These are phyloP conservation scores for Dalbergia cochinchinensis DNA, from an alignment of 306 rosid species.

Conservation along the genomic window DNA sequence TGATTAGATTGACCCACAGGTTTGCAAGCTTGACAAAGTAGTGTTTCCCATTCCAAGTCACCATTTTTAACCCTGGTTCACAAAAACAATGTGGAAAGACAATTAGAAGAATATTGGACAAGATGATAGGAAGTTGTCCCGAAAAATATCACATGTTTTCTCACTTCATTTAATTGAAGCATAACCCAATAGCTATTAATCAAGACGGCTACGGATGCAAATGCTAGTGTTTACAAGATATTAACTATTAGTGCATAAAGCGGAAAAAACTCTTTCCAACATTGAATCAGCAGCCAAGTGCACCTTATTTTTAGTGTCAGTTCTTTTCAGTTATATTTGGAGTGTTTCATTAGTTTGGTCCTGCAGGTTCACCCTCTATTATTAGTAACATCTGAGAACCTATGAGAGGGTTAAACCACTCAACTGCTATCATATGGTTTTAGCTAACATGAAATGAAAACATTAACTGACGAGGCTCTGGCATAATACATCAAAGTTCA, in stretches of 20 bases:
- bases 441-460: conserved; percentile 14
- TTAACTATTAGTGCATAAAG: background rate
- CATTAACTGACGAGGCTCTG: conserved; percentile 11
- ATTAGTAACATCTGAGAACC: conserved; percentile 17
- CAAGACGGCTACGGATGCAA: background rate
- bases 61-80: conserved; percentile 74
- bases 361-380: conserved; percentile 1
- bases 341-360: conserved; percentile 22
- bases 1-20: conserved; percentile 83
- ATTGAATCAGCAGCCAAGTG: conserved; percentile 27
- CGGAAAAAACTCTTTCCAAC: conserved; percentile 22
- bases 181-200: conserved; percentile 13
- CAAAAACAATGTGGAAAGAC: conserved; percentile 24
- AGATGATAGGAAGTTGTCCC: conserved; percentile 22
- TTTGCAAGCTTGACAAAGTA: conserved; percentile 76
- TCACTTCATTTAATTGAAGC: conserved; percentile 24
- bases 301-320: conserved; percentile 7
- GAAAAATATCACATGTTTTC: conserved; percentile 23
- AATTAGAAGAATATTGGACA: conserved; percentile 7
- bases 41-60: conserved; percentile 76
- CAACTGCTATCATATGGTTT: conserved; percentile 1
- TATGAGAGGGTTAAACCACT: conserved; percentile 28
- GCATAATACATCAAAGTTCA: conserved; percentile 13
- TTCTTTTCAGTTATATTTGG: conserved; percentile 6
- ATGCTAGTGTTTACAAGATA: conserved; percentile 8